Evolutionary conservation across 169 alveolate genomes (phyloP).

Genomic region (Plasmodium adleri): DNA sequence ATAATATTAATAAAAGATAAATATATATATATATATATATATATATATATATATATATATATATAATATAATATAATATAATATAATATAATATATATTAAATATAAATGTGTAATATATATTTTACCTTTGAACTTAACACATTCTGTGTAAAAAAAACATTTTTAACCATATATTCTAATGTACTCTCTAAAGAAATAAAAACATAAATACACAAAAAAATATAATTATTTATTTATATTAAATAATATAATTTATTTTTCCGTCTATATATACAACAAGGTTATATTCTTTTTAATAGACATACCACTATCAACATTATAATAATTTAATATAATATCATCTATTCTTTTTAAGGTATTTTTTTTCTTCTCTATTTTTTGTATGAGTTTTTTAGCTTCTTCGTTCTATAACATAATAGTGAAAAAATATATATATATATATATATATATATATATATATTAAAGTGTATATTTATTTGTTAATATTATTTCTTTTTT

Average conservation of each 20-base stretch:
- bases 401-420: conserved; percentile 75
- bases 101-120: not conserved
- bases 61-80: too few species aligned
- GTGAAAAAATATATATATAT: too few species aligned
- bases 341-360: conserved; percentile 80
- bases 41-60: not conserved
- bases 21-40: not conserved
- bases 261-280: not conserved
- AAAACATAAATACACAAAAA: not conserved
- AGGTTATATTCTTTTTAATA: too few species aligned
- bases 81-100: not conserved
- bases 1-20: not conserved
- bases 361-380: conserved; percentile 78
- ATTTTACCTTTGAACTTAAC: conserved; percentile 53
- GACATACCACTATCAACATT: conserved; percentile 76
- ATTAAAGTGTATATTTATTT: too few species aligned
- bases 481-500: too few species aligned
- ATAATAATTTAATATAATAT: conserved; percentile 78
- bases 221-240: not conserved
- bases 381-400: conserved; percentile 77
- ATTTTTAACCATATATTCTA: conserved; percentile 74
- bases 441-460: too few species aligned
- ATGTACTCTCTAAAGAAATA: conserved; percentile 48
- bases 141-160: conserved; percentile 59
- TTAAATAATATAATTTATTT: not conserved